Conservation (phyloP, 345 rosid species). For the Lepidium didymum region DNA sequence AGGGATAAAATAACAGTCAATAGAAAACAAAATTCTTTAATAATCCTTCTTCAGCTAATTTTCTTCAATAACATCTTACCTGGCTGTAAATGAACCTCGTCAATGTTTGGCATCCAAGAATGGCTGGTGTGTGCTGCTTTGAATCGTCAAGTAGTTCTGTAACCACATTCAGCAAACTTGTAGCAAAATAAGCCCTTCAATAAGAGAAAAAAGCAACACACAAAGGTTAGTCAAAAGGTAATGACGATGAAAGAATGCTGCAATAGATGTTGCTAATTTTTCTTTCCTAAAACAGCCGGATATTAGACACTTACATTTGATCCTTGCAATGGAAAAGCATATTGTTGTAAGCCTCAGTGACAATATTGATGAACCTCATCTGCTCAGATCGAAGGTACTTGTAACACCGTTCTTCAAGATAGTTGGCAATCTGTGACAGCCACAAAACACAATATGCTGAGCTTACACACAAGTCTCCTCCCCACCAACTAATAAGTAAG, state of each 20-base stretch:
- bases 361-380: constrained; percentile 54
- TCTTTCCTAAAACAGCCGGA: neutral
- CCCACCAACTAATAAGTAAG: neutral
- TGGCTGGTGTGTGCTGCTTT: constrained; percentile 52
- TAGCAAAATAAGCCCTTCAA: constrained; percentile 77
- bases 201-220: neutral
- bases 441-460: constrained; percentile 1
- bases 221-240: neutral
- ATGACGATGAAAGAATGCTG: neutral
- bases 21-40: neutral
- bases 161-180: constrained; percentile 71
- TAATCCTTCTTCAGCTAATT: neutral
- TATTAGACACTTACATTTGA: constrained; percentile 60
- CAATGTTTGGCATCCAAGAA: constrained; percentile 88
- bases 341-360: constrained; percentile 63
- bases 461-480: neutral
- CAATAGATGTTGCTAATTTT: neutral
- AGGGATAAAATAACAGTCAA: neutral
- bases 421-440: constrained; percentile 62
- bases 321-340: constrained; percentile 72
- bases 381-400: constrained; percentile 79
- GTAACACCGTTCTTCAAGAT: constrained; percentile 87
- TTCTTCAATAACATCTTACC: constrained; percentile 33
- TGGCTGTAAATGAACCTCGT: constrained; percentile 73
- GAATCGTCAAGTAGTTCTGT: constrained; percentile 65